These are phyloP conservation scores for Umbelopsis vinacea DNA, from an alignment of 192 early-diverging fungal species.

Conservation along the genomic window DNA sequence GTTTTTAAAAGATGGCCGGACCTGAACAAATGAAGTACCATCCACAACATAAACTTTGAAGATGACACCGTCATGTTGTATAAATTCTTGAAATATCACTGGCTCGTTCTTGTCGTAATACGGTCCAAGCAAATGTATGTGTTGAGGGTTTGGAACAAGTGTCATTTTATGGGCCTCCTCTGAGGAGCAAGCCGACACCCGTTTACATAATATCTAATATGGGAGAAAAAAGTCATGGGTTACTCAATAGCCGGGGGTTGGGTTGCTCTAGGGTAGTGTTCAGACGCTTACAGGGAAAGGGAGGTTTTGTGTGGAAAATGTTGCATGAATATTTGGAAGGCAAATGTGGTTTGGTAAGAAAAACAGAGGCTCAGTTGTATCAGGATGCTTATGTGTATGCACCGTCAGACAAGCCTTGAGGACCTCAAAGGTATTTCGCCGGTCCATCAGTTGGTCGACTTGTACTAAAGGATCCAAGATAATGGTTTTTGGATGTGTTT, in stretches of 20 bases:
- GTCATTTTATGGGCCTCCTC: conserved; percentile 43
- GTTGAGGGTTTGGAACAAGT: conserved; percentile 23
- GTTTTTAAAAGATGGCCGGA: conserved; percentile 41
- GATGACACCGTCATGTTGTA: conserved; percentile 44
- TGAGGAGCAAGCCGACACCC: conserved; percentile 39
- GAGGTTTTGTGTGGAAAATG: conserved; percentile 7
- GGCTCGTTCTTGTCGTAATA: conserved; percentile 26
- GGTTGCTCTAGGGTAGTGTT: too few relatives aligned
- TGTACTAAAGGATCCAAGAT: conserved; percentile 31
- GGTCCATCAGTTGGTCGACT: conserved; percentile 36
- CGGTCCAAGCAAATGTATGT: not conserved
- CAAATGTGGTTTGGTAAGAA: conserved; percentile 12
- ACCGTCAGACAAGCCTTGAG: not conserved
- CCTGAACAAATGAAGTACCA: conserved; percentile 23
- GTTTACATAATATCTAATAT: conserved; percentile 38
- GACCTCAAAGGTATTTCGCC: conserved; percentile 16
- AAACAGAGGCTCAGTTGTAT: conserved; percentile 11
- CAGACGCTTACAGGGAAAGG: conserved; percentile 29
- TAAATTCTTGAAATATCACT: conserved; percentile 44
- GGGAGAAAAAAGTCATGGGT: too few relatives aligned
- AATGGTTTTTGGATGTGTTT: conserved; percentile 33
- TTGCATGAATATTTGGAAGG: conserved; percentile 13
- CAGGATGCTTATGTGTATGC: not conserved
- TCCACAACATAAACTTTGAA: conserved; percentile 43
- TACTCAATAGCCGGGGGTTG: too few relatives aligned